Evolutionary conservation across 1,284 basidiomycete genomes (phyloP), one percentile per base, ranked within the genome.

Genomic region (Porogramme epimiltina): DNA sequence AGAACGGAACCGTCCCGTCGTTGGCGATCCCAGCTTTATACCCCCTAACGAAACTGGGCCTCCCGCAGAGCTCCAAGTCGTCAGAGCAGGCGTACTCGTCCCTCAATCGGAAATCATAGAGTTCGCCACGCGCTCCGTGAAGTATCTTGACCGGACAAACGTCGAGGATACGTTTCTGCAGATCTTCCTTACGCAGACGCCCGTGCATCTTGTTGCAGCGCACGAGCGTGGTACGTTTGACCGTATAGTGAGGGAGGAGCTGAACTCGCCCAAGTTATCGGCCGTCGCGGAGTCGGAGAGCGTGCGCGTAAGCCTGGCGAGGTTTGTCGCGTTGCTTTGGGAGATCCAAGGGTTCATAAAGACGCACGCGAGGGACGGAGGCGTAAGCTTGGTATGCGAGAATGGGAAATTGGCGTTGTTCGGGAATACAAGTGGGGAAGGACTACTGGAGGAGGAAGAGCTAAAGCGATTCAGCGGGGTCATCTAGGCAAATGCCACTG

Each of bases 161-260:
- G n/a, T 16, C 28, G 49, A 80, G 41, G 68, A 73, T 3, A 66
- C 72, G 3, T 66, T 80, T 42, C 62, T 83, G 40, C 81, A 84
- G 59, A 62, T 84, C 2, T 80, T 76, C 65, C 71, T 85, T 51
- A 82, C 81, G 1, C 79, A 83, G 59, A 84, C 81, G 0, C 70
- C 75, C 0, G 71, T 80, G 42, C 75, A 73, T 50, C 77, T 76
- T 62, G 66, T 83, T 23, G 82, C 73, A 0, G 62, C 78, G 8
- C 81, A 85, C 56, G 58, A 72, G 19, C 81, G 81, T 0, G 62
- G 52, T 1, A 39, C 22, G 1, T 84, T 84, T 63, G 52, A 61
- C 3, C 59, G 66, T n/a, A 66, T 82, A 16, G 58, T 72, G 43
- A 77, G 77, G 57, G 67, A 70, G 24, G 72, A 70, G 33, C 62